Conservation (phyloP, 2,329 filamentous ascomycete genomes). For the Fusarium foetens region DNA sequence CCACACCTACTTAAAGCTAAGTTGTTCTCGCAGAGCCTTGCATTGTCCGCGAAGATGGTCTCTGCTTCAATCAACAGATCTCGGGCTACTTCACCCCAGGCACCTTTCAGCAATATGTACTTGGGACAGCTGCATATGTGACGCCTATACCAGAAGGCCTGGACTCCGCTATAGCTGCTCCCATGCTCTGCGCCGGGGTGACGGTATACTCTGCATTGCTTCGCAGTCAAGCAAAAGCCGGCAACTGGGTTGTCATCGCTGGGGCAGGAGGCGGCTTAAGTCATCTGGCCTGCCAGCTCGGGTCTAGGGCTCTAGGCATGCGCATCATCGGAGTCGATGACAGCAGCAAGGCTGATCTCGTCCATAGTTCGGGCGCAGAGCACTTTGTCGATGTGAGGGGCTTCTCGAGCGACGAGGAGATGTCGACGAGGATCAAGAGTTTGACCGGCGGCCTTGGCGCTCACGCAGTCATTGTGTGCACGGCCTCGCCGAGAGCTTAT, state of each 20-base stretch:
- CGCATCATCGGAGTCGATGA: fast-evolving
- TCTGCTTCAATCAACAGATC: background rate
- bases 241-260: background rate
- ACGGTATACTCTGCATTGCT: background rate
- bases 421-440: fast-evolving
- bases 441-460: fast-evolving
- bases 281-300: background rate
- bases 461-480: background rate
- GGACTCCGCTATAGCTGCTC: background rate
- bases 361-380: fast-evolving
- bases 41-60: background rate
- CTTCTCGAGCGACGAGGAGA: background rate
- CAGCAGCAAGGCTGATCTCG: background rate
- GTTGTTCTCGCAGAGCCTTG: background rate
- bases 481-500: fast-evolving
- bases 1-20: background rate
- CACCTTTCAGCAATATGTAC: background rate
- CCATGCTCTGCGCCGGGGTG: background rate
- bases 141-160: background rate
- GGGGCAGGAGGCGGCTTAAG: background rate
- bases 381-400: background rate
- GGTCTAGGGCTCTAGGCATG: fast-evolving
- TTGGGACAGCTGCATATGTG: background rate
- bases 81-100: background rate
- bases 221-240: fast-evolving